Evolutionary conservation across 2,329 filamentous ascomycete species (phyloP).

Genomic region (Cladophialophora exuberans): DNA sequence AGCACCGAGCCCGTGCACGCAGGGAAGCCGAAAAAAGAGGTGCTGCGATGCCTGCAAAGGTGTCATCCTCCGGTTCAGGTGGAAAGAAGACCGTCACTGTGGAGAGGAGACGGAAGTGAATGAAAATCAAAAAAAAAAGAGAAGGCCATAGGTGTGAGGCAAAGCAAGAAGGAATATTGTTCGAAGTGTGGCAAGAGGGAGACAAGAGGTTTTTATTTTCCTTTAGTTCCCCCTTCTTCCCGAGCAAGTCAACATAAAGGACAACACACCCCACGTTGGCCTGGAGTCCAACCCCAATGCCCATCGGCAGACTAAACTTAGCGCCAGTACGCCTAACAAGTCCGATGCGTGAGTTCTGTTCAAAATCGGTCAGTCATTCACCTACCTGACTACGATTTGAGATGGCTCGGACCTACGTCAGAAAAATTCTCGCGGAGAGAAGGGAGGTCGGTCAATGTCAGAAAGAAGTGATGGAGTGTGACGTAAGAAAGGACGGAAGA

Average conservation of each 20-base stretch:
- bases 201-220: constrained; percentile 6
- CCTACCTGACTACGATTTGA: constrained; percentile 1
- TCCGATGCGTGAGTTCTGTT: constrained; percentile 5
- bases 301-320: not conserved
- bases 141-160: not conserved
- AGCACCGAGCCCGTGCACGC: constrained; percentile 20
- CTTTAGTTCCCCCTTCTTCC: constrained; percentile 8
- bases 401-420: constrained; percentile 17
- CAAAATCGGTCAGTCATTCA: not conserved
- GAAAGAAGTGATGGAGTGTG: not conserved
- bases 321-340: constrained; percentile 3
- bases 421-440: constrained; percentile 15
- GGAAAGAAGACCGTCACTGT: constrained; percentile 17
- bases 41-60: constrained; percentile 5
- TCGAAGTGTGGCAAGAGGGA: constrained; percentile 13
- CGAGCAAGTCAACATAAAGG: not conserved
- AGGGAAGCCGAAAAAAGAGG: constrained; percentile 21
- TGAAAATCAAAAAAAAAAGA: not conserved
- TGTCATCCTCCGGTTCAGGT: not conserved
- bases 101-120: constrained; percentile 23
- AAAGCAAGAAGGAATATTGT: not conserved
- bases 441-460: not conserved
- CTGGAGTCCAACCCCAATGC: constrained; percentile 4
- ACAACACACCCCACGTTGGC: constrained; percentile 3
- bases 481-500: not conserved